Conservation (phyloP, 371 early-diverging fungal genomes). For the Rhizopus delemar region DNA sequence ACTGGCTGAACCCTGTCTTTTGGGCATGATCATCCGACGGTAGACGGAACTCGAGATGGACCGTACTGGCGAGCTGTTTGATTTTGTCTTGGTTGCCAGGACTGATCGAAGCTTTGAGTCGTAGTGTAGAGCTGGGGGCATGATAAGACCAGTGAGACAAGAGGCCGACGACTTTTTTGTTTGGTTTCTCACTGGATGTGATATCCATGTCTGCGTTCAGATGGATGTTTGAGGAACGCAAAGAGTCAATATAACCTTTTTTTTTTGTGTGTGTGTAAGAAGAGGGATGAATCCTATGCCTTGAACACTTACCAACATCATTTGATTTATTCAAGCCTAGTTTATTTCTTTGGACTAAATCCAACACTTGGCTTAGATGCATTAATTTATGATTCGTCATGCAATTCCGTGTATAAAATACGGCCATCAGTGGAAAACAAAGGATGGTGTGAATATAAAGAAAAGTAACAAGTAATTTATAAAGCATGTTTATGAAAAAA, state of each 20-base stretch:
- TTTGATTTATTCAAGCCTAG: neutral
- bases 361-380: slow-evolving; percentile 3
- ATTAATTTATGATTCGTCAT: neutral
- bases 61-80: neutral
- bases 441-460: neutral
- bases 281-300: slow-evolving; percentile 1
- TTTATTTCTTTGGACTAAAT: slow-evolving; percentile 6
- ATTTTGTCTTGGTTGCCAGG: slow-evolving; percentile 2
- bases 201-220: slow-evolving; percentile 13
- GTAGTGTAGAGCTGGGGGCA: slow-evolving; percentile 1
- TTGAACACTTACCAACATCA: slow-evolving; percentile 13
- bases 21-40: neutral
- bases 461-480: too few species aligned
- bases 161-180: neutral
- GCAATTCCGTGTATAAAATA: neutral
- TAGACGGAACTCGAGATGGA: slow-evolving; percentile 3
- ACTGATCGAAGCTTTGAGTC: slow-evolving; percentile 9
- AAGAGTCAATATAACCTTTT: slow-evolving; percentile 18
- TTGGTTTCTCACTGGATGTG: neutral
- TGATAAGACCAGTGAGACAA: slow-evolving; percentile 6
- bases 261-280: neutral
- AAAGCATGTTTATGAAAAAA: neutral
- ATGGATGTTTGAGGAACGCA: slow-evolving; percentile 6
- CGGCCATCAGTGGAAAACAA: neutral
- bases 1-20: neutral